A percentile compares a stretch with the other conserved stretches of the same genome.
phyloP scores from a whole-genome alignment of 2,329 filamentous ascomycete species.

The Tympanopsis confertula region DNA sequence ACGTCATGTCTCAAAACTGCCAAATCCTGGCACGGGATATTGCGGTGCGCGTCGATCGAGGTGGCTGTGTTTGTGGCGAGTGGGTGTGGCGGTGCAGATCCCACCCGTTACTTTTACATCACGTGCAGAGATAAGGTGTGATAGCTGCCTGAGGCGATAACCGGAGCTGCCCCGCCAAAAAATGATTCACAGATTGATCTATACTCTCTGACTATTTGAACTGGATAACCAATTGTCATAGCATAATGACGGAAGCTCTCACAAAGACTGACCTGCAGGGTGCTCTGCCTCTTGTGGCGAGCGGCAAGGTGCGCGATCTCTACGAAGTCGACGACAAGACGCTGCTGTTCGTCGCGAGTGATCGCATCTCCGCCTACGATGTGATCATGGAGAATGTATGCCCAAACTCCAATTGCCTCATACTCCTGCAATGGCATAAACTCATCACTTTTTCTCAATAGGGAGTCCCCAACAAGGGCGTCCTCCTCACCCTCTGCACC shows the following conservation, averaged over 20 bases:
- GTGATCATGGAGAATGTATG: conserved; percentile 53
- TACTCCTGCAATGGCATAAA: background rate
- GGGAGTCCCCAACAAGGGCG: conserved; percentile 58
- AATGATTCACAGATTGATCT: too few relatives aligned
- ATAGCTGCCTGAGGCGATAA: too few relatives aligned
- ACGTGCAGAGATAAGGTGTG: too few relatives aligned
- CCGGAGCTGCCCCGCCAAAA: too few relatives aligned
- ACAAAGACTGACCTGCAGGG: conserved; percentile 1
- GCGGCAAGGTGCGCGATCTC: conserved; percentile 68
- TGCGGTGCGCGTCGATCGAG: too few relatives aligned
- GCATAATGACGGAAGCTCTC: background rate
- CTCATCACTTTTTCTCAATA: conserved; percentile 15
- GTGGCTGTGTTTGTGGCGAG: too few relatives aligned
- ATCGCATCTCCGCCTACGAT: conserved; percentile 93
- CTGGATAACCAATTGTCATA: too few relatives aligned
- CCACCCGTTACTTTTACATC: too few relatives aligned
- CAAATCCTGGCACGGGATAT: too few relatives aligned
- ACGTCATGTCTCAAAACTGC: too few relatives aligned
- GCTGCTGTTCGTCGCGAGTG: conserved; percentile 73
- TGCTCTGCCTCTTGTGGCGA: conserved; percentile 8
- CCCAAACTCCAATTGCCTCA: background rate
- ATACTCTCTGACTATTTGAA: too few relatives aligned
- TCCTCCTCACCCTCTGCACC: conserved; percentile 55
- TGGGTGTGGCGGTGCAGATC: too few relatives aligned
- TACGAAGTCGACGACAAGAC: conserved; percentile 60